Conservation (phyloP, 2,329 filamentous ascomycete genomes). For the Talaromyces sp. region DNA sequence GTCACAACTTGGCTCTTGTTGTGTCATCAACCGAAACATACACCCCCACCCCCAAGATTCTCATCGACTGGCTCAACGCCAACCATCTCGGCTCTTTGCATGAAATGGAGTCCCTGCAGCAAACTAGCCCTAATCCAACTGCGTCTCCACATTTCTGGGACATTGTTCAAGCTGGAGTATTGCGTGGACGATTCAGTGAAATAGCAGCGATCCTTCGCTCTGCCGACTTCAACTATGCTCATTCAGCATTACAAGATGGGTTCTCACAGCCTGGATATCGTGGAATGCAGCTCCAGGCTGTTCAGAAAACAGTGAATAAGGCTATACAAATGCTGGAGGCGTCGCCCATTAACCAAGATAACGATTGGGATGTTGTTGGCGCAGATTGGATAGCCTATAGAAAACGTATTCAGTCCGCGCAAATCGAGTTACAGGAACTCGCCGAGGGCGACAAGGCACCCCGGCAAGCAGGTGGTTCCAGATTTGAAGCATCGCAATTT, state of each 20-base stretch:
- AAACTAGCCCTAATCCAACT: constrained; percentile 67
- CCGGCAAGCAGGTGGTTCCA: constrained; percentile 37
- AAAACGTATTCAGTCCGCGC: constrained; percentile 65
- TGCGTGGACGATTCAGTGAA: constrained; percentile 70
- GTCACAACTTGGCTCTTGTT: constrained; percentile 30
- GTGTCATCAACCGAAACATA: constrained; percentile 27
- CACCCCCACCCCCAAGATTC: constrained; percentile 64
- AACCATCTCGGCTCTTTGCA: constrained; percentile 70
- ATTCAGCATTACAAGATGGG: constrained; percentile 60
- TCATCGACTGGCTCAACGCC: constrained; percentile 78
- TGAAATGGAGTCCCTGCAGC: constrained; percentile 63
- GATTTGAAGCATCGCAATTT: constrained; percentile 50
- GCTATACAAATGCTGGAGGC: constrained; percentile 67
- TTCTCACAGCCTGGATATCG: constrained; percentile 66
- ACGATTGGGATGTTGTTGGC: constrained; percentile 78
- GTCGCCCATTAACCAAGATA: constrained; percentile 63
- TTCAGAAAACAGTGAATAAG: constrained; percentile 67
- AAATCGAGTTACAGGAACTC: constrained; percentile 70
- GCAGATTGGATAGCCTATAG: constrained; percentile 83
- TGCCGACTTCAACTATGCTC: constrained; percentile 75
- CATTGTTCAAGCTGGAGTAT: constrained; percentile 66
- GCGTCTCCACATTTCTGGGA: constrained; percentile 81
- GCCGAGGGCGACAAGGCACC: constrained; percentile 67
- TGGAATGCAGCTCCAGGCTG: constrained; percentile 72
- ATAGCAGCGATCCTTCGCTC: constrained; percentile 66